Evolutionary conservation across 805 yeast species (phyloP), one percentile per base, ranked within the genome.

Genomic region (Zygotorulaspora danielsina): DNA sequence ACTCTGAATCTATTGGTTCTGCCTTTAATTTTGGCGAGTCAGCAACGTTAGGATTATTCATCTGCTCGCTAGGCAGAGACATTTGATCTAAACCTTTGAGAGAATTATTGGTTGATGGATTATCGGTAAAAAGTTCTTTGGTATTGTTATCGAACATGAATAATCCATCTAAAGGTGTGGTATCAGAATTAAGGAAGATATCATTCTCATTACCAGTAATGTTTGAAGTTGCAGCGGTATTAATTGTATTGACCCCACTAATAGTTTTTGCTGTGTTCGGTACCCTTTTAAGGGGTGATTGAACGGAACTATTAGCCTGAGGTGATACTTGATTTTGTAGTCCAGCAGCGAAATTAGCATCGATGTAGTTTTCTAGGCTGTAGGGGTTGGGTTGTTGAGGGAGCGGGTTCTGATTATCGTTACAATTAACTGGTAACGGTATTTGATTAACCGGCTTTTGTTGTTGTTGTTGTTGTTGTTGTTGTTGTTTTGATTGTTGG

Each of bases 271-370:
- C 42, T 20, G 45, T 19, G 13, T 41, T 37, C n/a, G 28, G 17
- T 12, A 36, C 15, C 10, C 34, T 26, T 32, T 34, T 34, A 26
- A 25, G 26, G 6, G 40, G 38, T 2, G 40, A 35, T 9, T 17
- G 19, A 16, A 24, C 29, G 12, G 34, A 25, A n/a, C 36, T 25
- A 19, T 31, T 38, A 8, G 18, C 31, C 31, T 27, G 12, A 10
- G 15, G 16, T 3, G 32, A 24, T 9, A 16, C 35, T 22, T 35
- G 38, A 11, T 20, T 28, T 17, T 25, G 37, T 11, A 33, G 22
- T 11, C 36, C 29, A 18, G 50, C 48, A 3, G 50, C 46, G 27
- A 59, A 31, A 34, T 57, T 55, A 27, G 59, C 59, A 9, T 58
- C 55, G 20, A 49, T 36, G 18, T 61, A 61, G 17, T 52, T 57